Conservation (phyloP, 1,139 yeast genomes). For the Nakaseomyces nivariensis region DNA sequence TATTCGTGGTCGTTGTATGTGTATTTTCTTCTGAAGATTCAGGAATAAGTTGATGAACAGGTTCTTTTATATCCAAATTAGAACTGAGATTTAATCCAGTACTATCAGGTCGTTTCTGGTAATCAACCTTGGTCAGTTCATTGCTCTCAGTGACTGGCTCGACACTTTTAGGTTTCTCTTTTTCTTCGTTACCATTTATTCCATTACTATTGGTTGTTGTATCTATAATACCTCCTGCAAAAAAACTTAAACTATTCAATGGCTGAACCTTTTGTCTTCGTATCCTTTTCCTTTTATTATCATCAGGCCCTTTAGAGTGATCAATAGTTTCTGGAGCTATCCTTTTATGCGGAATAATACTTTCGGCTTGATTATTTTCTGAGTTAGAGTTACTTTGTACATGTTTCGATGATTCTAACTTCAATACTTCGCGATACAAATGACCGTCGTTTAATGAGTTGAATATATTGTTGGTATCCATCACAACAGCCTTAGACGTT, state of each 20-base stretch:
- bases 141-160: too few relatives aligned
- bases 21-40: too few relatives aligned
- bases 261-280: slow-evolving; percentile 24
- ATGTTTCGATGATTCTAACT: neutral
- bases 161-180: too few relatives aligned
- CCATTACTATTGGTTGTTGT: neutral
- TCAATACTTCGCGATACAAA: neutral
- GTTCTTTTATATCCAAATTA: too few relatives aligned
- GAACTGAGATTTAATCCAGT: too few relatives aligned
- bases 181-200: too few relatives aligned
- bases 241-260: slow-evolving; percentile 29
- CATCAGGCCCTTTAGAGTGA: neutral
- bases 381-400: neutral
- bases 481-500: neutral
- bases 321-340: neutral
- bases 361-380: neutral
- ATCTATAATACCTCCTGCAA: slow-evolving; percentile 29
- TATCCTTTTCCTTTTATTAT: slow-evolving; percentile 12
- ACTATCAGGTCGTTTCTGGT: too few relatives aligned
- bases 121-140: too few relatives aligned
- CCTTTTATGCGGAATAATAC: neutral
- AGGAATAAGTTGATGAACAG: too few relatives aligned
- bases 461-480: neutral
- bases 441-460: neutral
- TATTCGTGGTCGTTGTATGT: too few relatives aligned